Percentiles rank a stretch among this genome's conserved stretches.
phyloP scores from a whole-genome alignment of 495 filamentous ascomycete species.

The Astrothelium subdiscretum region DNA sequence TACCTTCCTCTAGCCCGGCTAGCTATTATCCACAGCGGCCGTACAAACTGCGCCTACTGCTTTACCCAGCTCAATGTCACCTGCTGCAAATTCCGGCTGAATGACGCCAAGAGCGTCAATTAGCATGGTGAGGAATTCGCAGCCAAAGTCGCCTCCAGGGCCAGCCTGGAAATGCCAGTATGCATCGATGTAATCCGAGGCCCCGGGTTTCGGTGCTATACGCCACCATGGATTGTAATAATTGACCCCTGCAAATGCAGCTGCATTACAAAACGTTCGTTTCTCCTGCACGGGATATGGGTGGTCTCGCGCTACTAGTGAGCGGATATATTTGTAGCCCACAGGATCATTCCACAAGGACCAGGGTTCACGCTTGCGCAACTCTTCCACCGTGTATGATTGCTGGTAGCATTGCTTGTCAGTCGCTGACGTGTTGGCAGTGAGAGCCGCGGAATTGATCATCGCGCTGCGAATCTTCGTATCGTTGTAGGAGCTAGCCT shows the following conservation, averaged over 20 bases:
- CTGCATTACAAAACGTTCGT: slow-evolving; percentile 5
- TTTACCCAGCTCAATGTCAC: background rate
- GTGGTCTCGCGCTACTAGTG: slow-evolving; percentile 4
- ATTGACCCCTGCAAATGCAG: slow-evolving; percentile 4
- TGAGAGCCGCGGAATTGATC: slow-evolving; percentile 1
- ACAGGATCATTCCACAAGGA: background rate
- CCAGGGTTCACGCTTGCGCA: background rate
- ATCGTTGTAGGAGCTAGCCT: slow-evolving; percentile 1
- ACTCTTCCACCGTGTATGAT: background rate
- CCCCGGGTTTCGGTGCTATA: slow-evolving; percentile 3
- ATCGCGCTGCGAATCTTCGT: background rate
- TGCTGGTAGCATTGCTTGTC: background rate
- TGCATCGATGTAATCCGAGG: slow-evolving; percentile 4
- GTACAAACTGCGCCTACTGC: background rate
- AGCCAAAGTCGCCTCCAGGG: background rate
- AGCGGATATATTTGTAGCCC: background rate
- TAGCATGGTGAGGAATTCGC: background rate
- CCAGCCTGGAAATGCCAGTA: background rate
- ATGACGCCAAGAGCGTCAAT: background rate
- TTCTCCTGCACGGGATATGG: slow-evolving; percentile 6
- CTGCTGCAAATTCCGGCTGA: background rate
- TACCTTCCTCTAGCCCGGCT: background rate
- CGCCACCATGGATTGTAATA: slow-evolving; percentile 8
- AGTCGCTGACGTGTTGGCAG: background rate
- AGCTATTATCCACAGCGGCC: background rate